Base-by-base conservation (phyloP, 2,329 filamentous ascomycete genomes). In the Calonectria crousiana region DNA sequence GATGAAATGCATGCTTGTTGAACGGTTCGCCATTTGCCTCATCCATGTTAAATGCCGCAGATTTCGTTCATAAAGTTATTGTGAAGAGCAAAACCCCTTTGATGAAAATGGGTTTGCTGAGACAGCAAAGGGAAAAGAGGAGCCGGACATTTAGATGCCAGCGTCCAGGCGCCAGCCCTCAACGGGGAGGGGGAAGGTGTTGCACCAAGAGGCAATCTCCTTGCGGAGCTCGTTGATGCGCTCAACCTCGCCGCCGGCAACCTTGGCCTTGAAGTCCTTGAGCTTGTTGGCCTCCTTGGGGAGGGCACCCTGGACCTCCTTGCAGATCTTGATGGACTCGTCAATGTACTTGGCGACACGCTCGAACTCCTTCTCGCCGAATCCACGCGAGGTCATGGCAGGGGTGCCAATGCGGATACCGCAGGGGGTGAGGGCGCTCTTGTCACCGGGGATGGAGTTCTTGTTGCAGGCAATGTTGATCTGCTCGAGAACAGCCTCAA, bases 401-500 rank as follows among this genome's bases (percentile, higher is more conserved):
- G 97, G 97, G 58, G 96, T 97, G 83, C 97, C 97, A 82, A 99
- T 98, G 81, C 97, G 95, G 86, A 99, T 93, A 89, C 97, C 97
- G 83, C 93, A 95, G 69, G 97, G 97, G 77, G 95, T 98, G 79
- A 99, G 92, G 64, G 97, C 97, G 73, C 95, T 98, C 91, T 98
- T 98, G 91, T 99, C 97, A 77, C 97, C 97, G 51, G 97, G 97
- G 74, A 98, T 97, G 75, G 95, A 94, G 92, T 99, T 99, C 93
- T 99, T 99, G 93, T 99, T 99, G 92, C 95, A 98, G 76, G 97
- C 96, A 86, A 99, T 98, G 90, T 98, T 98, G 88, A 98, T 97
- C 86, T 97, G 94, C 90, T 99, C 97, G 26, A 99, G 93, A 74
- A 99, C 94, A 76, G 95, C 93, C 91, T 99, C 97, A 52, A 98